Conservation (phyloP, 306 rosid species). For the Sesbania bispinosa region DNA sequence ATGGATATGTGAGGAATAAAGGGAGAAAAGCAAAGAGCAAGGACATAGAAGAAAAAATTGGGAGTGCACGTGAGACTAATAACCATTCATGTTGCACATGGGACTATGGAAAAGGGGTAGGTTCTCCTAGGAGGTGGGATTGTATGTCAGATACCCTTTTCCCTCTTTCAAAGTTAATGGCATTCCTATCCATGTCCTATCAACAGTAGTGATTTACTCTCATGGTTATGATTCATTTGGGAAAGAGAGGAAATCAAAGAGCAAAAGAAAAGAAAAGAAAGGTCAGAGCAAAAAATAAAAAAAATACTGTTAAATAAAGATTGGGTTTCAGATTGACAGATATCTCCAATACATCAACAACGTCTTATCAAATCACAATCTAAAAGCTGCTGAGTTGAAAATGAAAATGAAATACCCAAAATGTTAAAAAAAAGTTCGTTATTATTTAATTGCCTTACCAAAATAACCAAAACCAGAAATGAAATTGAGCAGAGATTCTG, state of each 20-base stretch:
- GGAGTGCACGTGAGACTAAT: constrained; percentile 21
- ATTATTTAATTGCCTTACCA: not conserved
- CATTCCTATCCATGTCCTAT: constrained; percentile 17
- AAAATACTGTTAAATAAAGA: constrained; percentile 1
- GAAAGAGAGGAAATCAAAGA: not conserved
- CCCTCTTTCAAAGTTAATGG: not conserved
- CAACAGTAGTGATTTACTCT: not conserved
- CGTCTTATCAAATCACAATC: constrained; percentile 40
- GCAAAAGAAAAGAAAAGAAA: not conserved
- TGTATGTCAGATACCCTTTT: constrained; percentile 24
- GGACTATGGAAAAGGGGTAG: constrained; percentile 10
- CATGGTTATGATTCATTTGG: constrained; percentile 9
- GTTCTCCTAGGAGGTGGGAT: constrained; percentile 34
- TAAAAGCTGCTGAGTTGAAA: not conserved
- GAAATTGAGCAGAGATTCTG: not conserved
- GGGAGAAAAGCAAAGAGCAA: too few species aligned
- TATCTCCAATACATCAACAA: constrained; percentile 31
- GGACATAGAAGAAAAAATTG: not conserved
- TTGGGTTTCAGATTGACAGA: constrained; percentile 24
- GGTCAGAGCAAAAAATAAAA: not conserved
- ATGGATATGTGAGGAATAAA: too few species aligned
- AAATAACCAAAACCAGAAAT: not conserved
- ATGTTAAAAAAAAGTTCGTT: not conserved
- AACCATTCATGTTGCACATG: constrained; percentile 25
- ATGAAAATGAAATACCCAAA: not conserved